Percentiles rank a stretch among this genome's conserved stretches.
Conservation (phyloP, 139 green algal genomes). For the Pseudopediastrum boryanum region DNA sequence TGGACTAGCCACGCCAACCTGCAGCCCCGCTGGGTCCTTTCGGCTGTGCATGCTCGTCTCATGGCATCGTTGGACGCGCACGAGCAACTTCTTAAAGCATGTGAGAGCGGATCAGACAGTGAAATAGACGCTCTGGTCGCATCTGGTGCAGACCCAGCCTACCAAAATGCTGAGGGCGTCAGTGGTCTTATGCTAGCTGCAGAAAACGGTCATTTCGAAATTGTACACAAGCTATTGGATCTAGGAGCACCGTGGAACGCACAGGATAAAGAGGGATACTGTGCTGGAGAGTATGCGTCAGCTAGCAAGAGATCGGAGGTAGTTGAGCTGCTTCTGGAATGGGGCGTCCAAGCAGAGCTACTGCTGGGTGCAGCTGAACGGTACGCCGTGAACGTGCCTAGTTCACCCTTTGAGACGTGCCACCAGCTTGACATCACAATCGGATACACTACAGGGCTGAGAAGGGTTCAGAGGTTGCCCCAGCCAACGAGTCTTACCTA, state of each 20-base stretch:
- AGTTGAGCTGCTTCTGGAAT: constrained; percentile 65
- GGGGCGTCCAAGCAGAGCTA: constrained; percentile 56
- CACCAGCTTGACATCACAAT: neutral
- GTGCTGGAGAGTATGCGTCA: constrained; percentile 71
- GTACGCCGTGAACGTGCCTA: neutral
- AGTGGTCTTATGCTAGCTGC: constrained; percentile 62
- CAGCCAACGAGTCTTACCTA: constrained; percentile 49
- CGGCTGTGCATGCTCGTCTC: no score
- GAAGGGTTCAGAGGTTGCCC: neutral
- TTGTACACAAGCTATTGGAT: constrained; percentile 63
- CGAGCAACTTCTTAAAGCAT: no score
- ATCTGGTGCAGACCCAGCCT: constrained; percentile 14
- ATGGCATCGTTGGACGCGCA: no score
- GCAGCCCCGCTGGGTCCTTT: no score
- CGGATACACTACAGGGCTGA: neutral
- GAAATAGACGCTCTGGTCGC: no score
- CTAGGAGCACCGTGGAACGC: constrained; percentile 76
- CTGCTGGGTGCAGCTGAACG: constrained; percentile 48
- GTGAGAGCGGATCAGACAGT: no score
- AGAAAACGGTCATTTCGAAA: constrained; percentile 39
- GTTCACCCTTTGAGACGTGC: constrained; percentile 12
- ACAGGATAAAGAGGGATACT: constrained; percentile 66
- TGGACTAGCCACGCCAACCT: no score
- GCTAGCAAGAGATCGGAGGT: constrained; percentile 49
- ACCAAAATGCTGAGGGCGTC: constrained; percentile 37